Base-by-base conservation (phyloP, 2,329 filamentous ascomycete species). In the Fonsecaea pugnacius region DNA sequence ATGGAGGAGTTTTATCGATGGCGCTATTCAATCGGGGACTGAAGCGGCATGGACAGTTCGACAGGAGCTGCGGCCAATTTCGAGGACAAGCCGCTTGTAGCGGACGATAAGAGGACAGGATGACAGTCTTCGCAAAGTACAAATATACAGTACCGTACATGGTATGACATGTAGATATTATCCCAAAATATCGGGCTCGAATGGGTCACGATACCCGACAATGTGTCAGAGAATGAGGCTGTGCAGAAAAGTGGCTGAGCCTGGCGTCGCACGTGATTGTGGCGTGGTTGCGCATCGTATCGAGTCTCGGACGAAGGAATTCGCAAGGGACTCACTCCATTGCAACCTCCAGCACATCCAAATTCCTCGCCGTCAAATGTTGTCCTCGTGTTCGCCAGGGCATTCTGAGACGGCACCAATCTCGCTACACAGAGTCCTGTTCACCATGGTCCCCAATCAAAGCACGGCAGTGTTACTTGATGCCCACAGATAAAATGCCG, bases 1-100 rank as follows among this genome's bases (percentile, higher is more conserved):
- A 0, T 83, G 82, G 81, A 73, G 81, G 0, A 78, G 80, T 24
- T 83, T 83, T 43, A 82, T 83, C 12, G 82, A 84, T 65, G 81
- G 81, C 0, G 81, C 81, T 0, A 82, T 83, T 48, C 79, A 82
- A 57, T 78, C 80, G 36, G 80, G 80, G 0, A 77, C 78, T 1
- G 70, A 73, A 48, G 77, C 74, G 10, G 77, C 75, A 9, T 68
- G 71, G 61, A 71, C 71, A 7, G 71, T 77, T 2, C 70, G 69
- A 43, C 71, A 69, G 18, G 69, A 72, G 18, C 50, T 73, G 51
- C 18, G 3, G 51, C 30, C 9, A 1, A 7, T 5, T 35, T 43
- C 27, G 33, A 50, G 33, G 8, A 21, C 48, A 48, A 43, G 32
- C 18, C 59, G 36, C 3, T 21, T 61, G 16, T 61, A 35, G 55